Base-by-base conservation (phyloP, 2,329 filamentous ascomycete genomes). In the Cyphellophora europaea region DNA sequence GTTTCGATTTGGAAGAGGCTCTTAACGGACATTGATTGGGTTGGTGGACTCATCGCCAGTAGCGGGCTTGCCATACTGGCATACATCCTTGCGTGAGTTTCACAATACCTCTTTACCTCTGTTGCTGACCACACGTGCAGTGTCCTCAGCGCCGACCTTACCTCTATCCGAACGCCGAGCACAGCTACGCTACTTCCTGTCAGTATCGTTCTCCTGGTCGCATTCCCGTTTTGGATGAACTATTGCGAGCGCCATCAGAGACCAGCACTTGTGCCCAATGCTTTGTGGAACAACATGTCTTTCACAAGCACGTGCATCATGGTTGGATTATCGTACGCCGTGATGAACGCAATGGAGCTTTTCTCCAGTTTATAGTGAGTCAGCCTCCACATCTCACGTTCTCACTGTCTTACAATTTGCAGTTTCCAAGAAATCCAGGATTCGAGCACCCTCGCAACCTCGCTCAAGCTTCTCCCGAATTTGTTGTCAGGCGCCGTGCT, bases 191-290 rank as follows among this genome's bases (percentile, higher is more conserved):
- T 73, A 2, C 52, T 79, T 0, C 54, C 55, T 2, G 35, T 71
- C 3, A 61, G 63, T 3, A 40, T 65, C 2, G 43, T 58, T 3
- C 44, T 65, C 2, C 51, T 75, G 3, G 65, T 66, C 0, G 47
- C 54, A 0, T 79, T 79, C 48, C 54, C 69, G 28, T 49, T 57
- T 6, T 79, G 74, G 74, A 64, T 74, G 31, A 59, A 62, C 8
- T 56, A 58, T 3, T 70, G 69, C 32, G 66, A 69, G 31, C 56
- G 53, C 8, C 47, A 52, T 0, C 57, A 59, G 6, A 59, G 58
- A 3, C 67, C 72, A 10, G 72, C 73, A 1, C 51, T 80, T 5
- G 77, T 80, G 14, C 76, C 76, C 0, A 79, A 79, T 49, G 67
- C 65, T 0, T 54, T 80, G 0, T 80, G 76, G 76, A 62, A 56